phyloP scores from a whole-genome alignment of 345 rosid genomes.

The Brassica cretica region DNA sequence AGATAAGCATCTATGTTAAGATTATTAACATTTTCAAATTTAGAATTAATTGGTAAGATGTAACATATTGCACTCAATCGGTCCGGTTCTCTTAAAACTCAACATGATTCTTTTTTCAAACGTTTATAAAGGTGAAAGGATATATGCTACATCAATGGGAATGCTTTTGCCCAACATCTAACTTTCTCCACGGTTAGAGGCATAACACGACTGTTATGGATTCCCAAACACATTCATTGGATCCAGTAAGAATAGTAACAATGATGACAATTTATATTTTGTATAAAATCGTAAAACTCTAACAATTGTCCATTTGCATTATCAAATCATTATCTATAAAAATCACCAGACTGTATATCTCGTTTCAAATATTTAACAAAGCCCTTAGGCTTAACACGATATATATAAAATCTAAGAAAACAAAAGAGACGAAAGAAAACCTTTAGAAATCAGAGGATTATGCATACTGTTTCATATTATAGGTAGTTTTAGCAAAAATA shows the following conservation, averaged over 20 bases:
- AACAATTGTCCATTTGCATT: too few relatives aligned
- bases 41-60: background rate
- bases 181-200: conserved; percentile 27
- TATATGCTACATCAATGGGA: conserved; percentile 38
- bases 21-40: background rate
- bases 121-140: conserved; percentile 19
- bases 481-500: too few relatives aligned
- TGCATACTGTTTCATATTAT: too few relatives aligned
- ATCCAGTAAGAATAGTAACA: conserved; percentile 14
- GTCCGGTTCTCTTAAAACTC: background rate
- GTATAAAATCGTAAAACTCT: background rate
- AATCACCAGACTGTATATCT: background rate
- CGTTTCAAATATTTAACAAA: background rate
- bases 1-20: background rate
- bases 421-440: background rate
- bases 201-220: conserved; percentile 37
- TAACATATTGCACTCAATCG: background rate
- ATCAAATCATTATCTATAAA: background rate
- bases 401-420: background rate
- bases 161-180: conserved; percentile 32
- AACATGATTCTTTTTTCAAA: background rate
- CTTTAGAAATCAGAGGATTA: too few relatives aligned
- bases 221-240: conserved; percentile 39
- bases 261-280: background rate
- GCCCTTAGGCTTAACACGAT: background rate